phyloP scores from a whole-genome alignment of 176 grass and related monocot species.

The Bromus sterilis region DNA sequence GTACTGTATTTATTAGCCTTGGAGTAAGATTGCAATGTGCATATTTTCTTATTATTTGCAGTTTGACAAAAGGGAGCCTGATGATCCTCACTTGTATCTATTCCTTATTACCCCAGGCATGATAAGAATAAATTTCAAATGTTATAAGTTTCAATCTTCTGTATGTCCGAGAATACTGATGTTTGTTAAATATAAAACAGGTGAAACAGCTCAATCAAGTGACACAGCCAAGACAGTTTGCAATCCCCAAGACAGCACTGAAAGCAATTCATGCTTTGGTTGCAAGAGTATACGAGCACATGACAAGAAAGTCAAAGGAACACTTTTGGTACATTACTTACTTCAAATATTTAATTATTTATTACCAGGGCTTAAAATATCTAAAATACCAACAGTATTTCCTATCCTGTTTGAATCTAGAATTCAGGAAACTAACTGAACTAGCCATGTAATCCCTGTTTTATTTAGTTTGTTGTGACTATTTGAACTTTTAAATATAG shows the following conservation, averaged over 20 bases:
- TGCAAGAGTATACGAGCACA: too few relatives aligned
- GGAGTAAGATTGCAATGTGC: neutral
- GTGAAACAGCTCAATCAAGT: slow-evolving; percentile 72
- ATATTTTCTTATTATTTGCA: slow-evolving; percentile 29
- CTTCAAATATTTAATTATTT: neutral
- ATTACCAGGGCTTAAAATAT: too few relatives aligned
- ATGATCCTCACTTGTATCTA: slow-evolving; percentile 65
- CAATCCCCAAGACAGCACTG: slow-evolving; percentile 36
- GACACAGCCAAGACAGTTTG: slow-evolving; percentile 54
- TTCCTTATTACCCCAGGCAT: slow-evolving; percentile 68
- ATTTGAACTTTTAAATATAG: neutral
- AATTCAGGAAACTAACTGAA: neutral
- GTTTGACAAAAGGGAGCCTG: slow-evolving; percentile 56
- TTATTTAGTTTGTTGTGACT: neutral
- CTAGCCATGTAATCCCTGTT: neutral
- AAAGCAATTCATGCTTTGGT: slow-evolving; percentile 38
- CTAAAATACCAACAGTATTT: neutral
- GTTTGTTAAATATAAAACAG: slow-evolving; percentile 23
- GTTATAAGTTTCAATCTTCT: neutral
- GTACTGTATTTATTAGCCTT: neutral
- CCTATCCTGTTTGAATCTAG: neutral
- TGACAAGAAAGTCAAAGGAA: too few relatives aligned
- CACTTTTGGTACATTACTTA: slow-evolving; percentile 40
- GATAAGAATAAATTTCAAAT: neutral
- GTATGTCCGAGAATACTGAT: neutral